Base-by-base conservation (phyloP, 202 grass and related monocot species). In the Bolboschoenoplectus hybrid region DNA sequence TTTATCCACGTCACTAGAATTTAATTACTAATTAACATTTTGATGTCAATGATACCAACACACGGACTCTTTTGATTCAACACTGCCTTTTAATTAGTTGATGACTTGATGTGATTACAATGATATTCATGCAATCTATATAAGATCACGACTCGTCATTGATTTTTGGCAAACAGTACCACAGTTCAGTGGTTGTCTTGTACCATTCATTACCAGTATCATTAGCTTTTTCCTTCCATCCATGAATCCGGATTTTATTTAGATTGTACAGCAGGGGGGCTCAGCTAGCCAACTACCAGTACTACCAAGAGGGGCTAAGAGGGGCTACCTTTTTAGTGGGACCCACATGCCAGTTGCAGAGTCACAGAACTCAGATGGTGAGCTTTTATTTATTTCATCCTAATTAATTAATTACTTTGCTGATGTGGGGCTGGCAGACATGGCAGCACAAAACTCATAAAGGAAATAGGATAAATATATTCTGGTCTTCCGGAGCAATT, bases 111-210 rank as follows among this genome's bases (percentile, higher is more conserved):
- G 49, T 67, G 35, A 67, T 67, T 39, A 67, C 35, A 40, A 67
- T 67, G 12, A 67, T 39, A 40, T 14, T 13, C 13, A 36, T 39
- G 34, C 3, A 39, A 63, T 63, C 9, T 67, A 67, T 45, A 71
- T 10, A 19, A 72, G 14, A 47, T 46, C 41, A 72, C 2, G 16
- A 73, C 3, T 20, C n/a, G 49, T 41, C 38, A 73, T 73, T 73
- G 45, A 11, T 11, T 73, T 49, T 73, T 73, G 17, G 69, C 69
- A 73, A 73, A 73, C 69, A 11, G 43, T 73, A 20, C 69, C 43
- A 73, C 17, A 12, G 69, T 72, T 2, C 1, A 26, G n/a, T 72
- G 26, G 69, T 47, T 46, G 43, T 14, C 69, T 47, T 47, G 69
- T 46, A 72, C 44, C 14, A 47, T 6, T 72, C 40, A 46, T 47